phyloP scores from a whole-genome alignment of 306 rosid genomes.

The Casuarina equisetifolia region DNA sequence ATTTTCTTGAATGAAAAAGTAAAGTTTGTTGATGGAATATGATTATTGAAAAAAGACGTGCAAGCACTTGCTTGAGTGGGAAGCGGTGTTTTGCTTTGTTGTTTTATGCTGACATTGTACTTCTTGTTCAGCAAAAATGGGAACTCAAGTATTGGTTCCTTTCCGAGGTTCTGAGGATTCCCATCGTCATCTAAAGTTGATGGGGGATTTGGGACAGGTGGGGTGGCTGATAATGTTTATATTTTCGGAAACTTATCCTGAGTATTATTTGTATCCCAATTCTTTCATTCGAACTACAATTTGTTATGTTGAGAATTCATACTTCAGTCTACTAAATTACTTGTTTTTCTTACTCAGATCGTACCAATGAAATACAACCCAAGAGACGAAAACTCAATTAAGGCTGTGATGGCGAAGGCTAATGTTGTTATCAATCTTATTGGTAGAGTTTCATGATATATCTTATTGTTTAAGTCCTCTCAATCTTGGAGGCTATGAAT shows the following conservation, averaged over 20 bases:
- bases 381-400: conserved; percentile 88
- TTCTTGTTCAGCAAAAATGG: conserved; percentile 82
- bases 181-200: conserved; percentile 91
- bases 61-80: background rate
- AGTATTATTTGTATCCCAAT: background rate
- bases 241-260: background rate
- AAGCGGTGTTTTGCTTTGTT: background rate
- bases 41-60: background rate
- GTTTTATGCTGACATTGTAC: conserved; percentile 26
- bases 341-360: conserved; percentile 53
- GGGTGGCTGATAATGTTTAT: conserved; percentile 23
- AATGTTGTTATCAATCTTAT: conserved; percentile 93
- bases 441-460: conserved; percentile 45
- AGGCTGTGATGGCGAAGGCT: conserved; percentile 97
- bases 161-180: conserved; percentile 95
- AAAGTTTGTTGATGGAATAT: background rate
- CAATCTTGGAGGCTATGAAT: conserved; percentile 19
- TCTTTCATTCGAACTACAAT: conserved; percentile 18
- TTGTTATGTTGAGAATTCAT: conserved; percentile 5
- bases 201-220: conserved; percentile 99
- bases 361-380: conserved; percentile 98
- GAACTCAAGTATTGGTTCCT: conserved; percentile 92
- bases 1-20: background rate
- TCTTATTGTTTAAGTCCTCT: conserved; percentile 13
- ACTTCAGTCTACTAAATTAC: conserved; percentile 23